Conservation (phyloP, 169 alveolate species). For the Neospora caninum region DNA sequence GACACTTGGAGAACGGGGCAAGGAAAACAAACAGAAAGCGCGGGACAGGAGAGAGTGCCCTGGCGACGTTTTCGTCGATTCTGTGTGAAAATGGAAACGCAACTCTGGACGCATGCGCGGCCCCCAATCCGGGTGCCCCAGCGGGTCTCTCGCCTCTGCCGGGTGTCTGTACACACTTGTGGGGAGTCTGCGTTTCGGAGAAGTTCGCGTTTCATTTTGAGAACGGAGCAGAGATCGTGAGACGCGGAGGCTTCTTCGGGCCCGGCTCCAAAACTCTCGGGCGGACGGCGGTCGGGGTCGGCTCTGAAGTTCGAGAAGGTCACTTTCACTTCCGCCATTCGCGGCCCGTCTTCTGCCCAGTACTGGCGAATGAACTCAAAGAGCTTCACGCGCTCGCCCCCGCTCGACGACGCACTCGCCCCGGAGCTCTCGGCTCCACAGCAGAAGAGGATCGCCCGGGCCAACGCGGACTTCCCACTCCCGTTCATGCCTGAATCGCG, state of each 20-base stretch:
- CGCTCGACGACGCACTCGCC: neutral
- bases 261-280: neutral
- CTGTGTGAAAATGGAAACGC: no score
- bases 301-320: conserved; percentile 47
- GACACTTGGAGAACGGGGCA: no score
- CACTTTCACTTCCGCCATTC: conserved; percentile 34
- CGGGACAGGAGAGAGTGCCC: neutral
- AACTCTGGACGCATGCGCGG: no score
- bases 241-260: neutral
- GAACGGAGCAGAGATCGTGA: neutral
- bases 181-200: neutral
- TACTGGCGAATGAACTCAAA: conserved; percentile 50
- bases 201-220: neutral
- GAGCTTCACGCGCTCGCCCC: conserved; percentile 33
- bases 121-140: neutral
- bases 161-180: neutral
- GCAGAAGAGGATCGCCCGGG: conserved; percentile 49
- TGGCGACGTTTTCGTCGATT: no score
- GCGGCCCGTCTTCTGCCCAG: conserved; percentile 57
- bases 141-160: neutral
- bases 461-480: conserved; percentile 53
- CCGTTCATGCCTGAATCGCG: conserved; percentile 44
- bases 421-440: conserved; percentile 61
- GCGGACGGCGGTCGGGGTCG: neutral
- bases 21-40: neutral